These are phyloP conservation scores for Closterium sp. DNA, from an alignment of 139 green algal species.

Conservation along the genomic window DNA sequence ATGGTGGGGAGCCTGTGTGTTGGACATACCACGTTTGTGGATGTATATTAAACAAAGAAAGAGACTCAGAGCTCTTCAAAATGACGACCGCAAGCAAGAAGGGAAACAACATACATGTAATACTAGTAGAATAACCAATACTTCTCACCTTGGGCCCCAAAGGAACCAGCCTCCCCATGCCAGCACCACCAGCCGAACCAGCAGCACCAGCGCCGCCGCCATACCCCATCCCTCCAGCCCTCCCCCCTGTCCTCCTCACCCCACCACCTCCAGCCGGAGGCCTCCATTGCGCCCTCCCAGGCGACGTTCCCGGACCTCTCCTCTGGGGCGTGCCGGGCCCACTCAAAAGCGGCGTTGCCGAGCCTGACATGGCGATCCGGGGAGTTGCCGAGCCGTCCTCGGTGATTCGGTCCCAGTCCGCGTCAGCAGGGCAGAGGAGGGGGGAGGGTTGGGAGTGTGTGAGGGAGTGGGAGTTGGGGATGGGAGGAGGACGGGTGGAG, in stretches of 20 bases:
- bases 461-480: background rate
- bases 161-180: background rate
- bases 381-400: background rate
- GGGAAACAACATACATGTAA: no score
- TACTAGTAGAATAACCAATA: no score
- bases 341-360: background rate
- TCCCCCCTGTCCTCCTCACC: background rate
- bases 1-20: background rate
- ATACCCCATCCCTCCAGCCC: background rate
- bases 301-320: background rate
- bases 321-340: background rate
- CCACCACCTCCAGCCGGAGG: background rate
- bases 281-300: background rate
- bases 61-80: no score
- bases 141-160: background rate
- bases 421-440: background rate
- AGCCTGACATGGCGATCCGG: background rate
- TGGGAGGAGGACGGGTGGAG: no score
- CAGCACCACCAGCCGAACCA: background rate
- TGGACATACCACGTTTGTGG: background rate
- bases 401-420: background rate
- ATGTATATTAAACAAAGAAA: no score
- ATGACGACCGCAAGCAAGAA: no score
- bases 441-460: background rate
- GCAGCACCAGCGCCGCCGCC: no score